Evolutionary conservation across 176 grass and related monocot genomes (phyloP), one percentile per base, ranked within the genome.

Genomic region (Themeda triandra): DNA sequence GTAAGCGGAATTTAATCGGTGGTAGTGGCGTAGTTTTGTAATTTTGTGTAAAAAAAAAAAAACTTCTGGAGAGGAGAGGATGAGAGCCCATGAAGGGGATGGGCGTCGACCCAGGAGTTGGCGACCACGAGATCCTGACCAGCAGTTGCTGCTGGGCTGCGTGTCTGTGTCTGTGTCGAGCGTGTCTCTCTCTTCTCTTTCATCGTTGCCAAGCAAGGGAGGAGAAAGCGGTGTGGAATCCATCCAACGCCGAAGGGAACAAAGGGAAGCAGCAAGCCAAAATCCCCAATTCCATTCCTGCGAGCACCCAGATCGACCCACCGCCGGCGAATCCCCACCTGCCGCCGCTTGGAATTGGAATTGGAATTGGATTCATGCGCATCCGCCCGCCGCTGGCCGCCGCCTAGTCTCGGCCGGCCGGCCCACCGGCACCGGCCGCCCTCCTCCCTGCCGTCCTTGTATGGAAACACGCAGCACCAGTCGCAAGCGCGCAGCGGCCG

Each of bases 391-490:
- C 75, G 87, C 45, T 79, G 69, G 46, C 82, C 87, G 46, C 82
- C 87, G 58, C 77, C 87, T 89, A 89, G 81, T 60, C 81, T 41
- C 65, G 32, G 73, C 71, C 78, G 65, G 84, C 77, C 56, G 48
- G 68, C 69, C 77, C 31, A 33, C 74, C 73, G 73, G 18, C 31
- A 33, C 74, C 73, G 73, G 18, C 75, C 70, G 18, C 69, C 58
- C 71, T 15, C 46, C 71, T 36, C 66, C 10, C 69, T n/a, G 39
- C 70, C 27, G 19, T 24, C 69, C 69, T 74, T 97, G 90, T 91
- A 97, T 97, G 95, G 95, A 97, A 97, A 97, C 95, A 68, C 95
- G 95, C 78, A 94, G 95, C 78, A 91, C 86, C 90, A 94, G 95
- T 88, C 92, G 95, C 86, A 97, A 97, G 92, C 95, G 92, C 84